A percentile compares a stretch with the other conserved stretches of the same genome.
Evolutionary conservation across 371 early-diverging fungal species (phyloP).

Genomic region (Mucor plumbeus): DNA sequence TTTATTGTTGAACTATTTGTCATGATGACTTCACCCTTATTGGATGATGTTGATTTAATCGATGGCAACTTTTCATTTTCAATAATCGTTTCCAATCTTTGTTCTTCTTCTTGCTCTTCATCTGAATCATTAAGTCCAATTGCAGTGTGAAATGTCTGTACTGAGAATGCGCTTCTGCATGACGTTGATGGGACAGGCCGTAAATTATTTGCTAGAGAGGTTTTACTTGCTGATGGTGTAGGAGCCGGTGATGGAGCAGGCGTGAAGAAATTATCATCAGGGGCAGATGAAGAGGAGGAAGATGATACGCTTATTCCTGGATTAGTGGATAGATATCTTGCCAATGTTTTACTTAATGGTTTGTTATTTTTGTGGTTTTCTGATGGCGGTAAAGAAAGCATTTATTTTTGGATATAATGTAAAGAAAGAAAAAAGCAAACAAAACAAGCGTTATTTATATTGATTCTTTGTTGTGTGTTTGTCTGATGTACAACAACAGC

Average conservation of each 20-base stretch:
- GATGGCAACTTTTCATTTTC: neutral
- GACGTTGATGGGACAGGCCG: constrained; percentile 25
- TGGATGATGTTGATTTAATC: neutral
- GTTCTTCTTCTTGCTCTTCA: constrained; percentile 5
- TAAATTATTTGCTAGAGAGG: constrained; percentile 2
- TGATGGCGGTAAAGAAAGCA: neutral
- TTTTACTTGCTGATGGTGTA: constrained; percentile 16
- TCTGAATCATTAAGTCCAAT: constrained; percentile 8
- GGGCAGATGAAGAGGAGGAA: neutral
- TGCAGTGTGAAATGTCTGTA: constrained; percentile 34
- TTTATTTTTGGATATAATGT: neutral
- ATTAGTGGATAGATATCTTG: neutral
- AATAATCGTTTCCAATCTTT: neutral
- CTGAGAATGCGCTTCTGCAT: constrained; percentile 22
- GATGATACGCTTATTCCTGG: neutral
- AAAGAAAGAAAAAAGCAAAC: neutral
- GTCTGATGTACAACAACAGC: neutral
- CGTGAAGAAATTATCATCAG: constrained; percentile 1
- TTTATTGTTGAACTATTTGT: neutral
- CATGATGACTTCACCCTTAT: neutral
- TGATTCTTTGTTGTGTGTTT: neutral
- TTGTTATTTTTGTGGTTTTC: neutral
- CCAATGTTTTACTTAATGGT: neutral
- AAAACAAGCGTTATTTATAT: neutral
- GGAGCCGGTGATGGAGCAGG: constrained; percentile 17